Base-by-base conservation (phyloP, 495 filamentous ascomycete genomes). In the Saxispiralis lemnorum region DNA sequence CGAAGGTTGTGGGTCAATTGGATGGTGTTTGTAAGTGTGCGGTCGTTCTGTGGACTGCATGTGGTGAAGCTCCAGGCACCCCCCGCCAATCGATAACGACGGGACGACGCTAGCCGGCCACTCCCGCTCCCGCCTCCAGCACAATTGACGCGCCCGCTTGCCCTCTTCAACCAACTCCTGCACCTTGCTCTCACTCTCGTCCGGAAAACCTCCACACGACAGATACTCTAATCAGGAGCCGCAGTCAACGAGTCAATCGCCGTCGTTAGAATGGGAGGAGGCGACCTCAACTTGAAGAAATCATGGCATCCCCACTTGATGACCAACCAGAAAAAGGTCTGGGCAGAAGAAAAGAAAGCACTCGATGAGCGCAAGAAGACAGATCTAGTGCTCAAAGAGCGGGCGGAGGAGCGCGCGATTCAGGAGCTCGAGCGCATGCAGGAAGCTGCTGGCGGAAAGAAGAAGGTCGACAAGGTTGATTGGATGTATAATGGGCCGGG, bases 401-500 rank as follows among this genome's bases (percentile, higher is more conserved):
- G 92, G 37, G 80, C 85, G 53, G 87, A 99, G 63, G 89, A 99
- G 63, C 79, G 92, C 9, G 73, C 78, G 44, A 82, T 93, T 48
- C 81, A 93, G 56, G 89, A 95, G 55, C 76, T 96, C 1, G 81
- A 93, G 55, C 75, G 77, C 35, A 74, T 93, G 35, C 84, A 93
- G 44, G 92, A 94, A 62, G 78, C 80, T 32, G 80, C 84, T 11
- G 92, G 92, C 28, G 85, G 86, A 14, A 69, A 71, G 45, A 79
- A 75, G 45, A 71, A 74, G 30, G 56, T 76, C 1, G 76, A 84
- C 48, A 73, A 84, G 11, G 89, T 97, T 15, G 88, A 97, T 54
- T 97, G 92, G 82, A 93, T 97, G 83, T 97, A 97, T 62, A 68
- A 75, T 51, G 89, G 86, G 1, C 85, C 89, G 7, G 78, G 80